Base-by-base conservation (phyloP, 768 basidiomycete genomes). In the Podaxis sp. region DNA sequence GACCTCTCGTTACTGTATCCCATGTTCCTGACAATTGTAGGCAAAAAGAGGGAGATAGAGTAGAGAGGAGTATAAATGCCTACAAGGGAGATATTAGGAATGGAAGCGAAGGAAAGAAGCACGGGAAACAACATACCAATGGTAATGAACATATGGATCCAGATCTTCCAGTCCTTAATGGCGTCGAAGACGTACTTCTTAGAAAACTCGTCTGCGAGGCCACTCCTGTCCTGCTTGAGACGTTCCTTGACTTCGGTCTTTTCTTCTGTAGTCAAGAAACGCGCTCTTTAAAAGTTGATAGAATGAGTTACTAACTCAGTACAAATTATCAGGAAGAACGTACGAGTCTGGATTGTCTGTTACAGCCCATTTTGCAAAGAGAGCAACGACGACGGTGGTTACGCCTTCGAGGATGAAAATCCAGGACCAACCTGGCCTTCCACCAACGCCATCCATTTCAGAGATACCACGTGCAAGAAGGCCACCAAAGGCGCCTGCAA, bases 361-460 rank as follows among this genome's bases (percentile, higher is more conserved):
- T 53, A 75, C 70, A 26, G 73, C 51, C 56, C 67, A 72, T 39
- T 67, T 70, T 4, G 74, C 71, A 24, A 72, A 67, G 58, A 66
- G 44, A 0, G 72, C 74, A 19, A 73, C 68, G 8, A 73, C 1
- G 57, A 75, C 61, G 2, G 74, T 75, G 17, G 63, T 64, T n/a
- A 75, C 4, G 46, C 74, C 74, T 52, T 75, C 74, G 30, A 75
- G 55, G 46, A 75, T 74, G 64, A 75, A 75, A 40, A 75, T 75
- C 73, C 74, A 74, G 4, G 74, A 66, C 74, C 73, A 75, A n/a
- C 74, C 74, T 3, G 73, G 68, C 40, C 61, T 65, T 4, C 70
- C 72, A 12, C 71, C 69, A 9, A 70, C 55, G 17, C 70, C 69
- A 7, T 68, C 63, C 70, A 75, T 67, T 51, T 72, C 68, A 3